Evolutionary conservation across 2,329 filamentous ascomycete genomes (phyloP).

Genomic region (Colletotrichum coccodes): DNA sequence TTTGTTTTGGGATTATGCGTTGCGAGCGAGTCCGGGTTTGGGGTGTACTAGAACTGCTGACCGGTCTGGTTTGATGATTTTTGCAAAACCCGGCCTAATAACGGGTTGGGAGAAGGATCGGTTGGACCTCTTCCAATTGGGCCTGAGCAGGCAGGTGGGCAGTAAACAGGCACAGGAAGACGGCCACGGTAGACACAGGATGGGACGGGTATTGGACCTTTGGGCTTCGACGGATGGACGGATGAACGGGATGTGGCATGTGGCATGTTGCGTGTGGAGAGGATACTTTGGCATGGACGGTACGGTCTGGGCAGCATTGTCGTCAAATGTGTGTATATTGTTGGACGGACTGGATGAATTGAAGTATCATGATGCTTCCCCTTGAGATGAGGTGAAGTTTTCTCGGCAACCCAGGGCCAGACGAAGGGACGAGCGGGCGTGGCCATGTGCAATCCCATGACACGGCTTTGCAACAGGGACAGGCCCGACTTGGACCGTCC

Average conservation of each 20-base stretch:
- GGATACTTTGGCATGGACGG: not conserved
- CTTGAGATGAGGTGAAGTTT: not conserved
- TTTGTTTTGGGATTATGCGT: conserved; percentile 13
- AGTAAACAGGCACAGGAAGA: not conserved
- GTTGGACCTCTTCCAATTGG: no score
- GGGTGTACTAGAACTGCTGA: conserved; percentile 17
- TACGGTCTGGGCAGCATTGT: not conserved
- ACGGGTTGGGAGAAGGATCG: not conserved
- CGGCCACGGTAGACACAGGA: not conserved
- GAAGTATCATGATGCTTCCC: not conserved
- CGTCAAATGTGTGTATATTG: not conserved
- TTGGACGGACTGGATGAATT: not conserved
- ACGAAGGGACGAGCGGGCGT: not conserved
- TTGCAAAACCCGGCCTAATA: not conserved
- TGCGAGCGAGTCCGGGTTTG: conserved; percentile 28
- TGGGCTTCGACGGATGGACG: not conserved
- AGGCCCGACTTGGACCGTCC: no score
- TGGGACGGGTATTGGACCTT: conserved; percentile 3
- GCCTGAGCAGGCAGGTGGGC: conserved; percentile 15
- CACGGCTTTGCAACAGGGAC: no score
- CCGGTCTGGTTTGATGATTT: conserved; percentile 17
- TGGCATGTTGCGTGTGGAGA: not conserved
- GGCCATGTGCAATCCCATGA: not conserved
- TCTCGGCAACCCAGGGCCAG: not conserved
- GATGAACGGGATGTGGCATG: conserved; percentile 18